Evolutionary conservation across 1,284 basidiomycete genomes (phyloP).

Genomic region (Cutaneotrichosporon sp.): DNA sequence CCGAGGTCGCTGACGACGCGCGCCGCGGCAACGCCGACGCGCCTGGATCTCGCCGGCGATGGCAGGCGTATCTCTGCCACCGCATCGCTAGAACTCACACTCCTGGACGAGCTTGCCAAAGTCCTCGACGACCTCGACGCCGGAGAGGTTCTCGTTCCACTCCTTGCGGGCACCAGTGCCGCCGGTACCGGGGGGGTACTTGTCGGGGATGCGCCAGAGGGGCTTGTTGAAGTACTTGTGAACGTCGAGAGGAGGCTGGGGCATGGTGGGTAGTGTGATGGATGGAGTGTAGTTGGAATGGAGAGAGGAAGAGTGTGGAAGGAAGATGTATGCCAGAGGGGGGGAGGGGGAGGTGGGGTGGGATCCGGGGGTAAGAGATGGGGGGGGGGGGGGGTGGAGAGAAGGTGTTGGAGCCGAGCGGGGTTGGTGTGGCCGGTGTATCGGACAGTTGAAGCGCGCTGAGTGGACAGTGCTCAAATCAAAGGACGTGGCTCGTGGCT

Average conservation of each 20-base stretch:
- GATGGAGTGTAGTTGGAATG: neutral
- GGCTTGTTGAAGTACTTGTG: constrained; percentile 47
- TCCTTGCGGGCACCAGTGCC: constrained; percentile 48
- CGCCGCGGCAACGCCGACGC: neutral
- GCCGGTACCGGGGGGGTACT: constrained; percentile 52
- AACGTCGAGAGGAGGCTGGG: constrained; percentile 52
- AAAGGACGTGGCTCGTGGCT: neutral
- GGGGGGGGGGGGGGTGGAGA: neutral
- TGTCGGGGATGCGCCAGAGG: constrained; percentile 44
- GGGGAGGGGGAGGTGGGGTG: neutral
- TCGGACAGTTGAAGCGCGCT: neutral
- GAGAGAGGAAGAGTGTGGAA: constrained; percentile 1
- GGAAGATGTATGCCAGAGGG: neutral
- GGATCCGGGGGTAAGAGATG: constrained; percentile 3
- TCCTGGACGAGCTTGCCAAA: constrained; percentile 41
- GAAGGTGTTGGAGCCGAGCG: too few species aligned
- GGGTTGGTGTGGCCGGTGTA: too few species aligned
- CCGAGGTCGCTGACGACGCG: neutral
- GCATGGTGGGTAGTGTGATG: constrained; percentile 38
- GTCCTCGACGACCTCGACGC: constrained; percentile 48
- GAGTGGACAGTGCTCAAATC: neutral
- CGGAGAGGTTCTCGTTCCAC: constrained; percentile 45
- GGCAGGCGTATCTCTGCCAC: neutral
- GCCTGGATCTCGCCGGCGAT: neutral
- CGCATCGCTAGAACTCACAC: constrained; percentile 37